A percentile compares a stretch with the other conserved stretches of the same genome.
Evolutionary conservation across 2,329 filamentous ascomycete species (phyloP).

Genomic region (Xylariaceae sp.): DNA sequence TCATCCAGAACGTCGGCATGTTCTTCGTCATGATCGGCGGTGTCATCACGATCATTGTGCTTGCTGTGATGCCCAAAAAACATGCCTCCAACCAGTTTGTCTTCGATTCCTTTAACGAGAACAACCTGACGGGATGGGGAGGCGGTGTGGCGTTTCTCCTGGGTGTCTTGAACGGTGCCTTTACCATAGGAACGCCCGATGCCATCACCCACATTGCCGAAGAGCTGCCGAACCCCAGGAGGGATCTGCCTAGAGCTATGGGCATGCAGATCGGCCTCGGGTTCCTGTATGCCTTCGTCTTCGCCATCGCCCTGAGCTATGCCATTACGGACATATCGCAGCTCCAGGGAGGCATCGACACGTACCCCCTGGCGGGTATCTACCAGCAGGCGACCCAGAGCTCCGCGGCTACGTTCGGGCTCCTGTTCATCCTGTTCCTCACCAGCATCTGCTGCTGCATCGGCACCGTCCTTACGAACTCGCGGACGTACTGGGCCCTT

Average conservation of each 20-base stretch:
- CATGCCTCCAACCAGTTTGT: conserved; percentile 49
- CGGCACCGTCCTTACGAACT: conserved; percentile 46
- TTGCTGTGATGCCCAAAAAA: conserved; percentile 44
- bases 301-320: conserved; percentile 48
- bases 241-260: conserved; percentile 47
- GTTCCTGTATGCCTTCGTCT: conserved; percentile 44
- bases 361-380: conserved; percentile 58
- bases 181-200: conserved; percentile 61
- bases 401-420: conserved; percentile 47
- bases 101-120: conserved; percentile 44
- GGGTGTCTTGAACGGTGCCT: conserved; percentile 62
- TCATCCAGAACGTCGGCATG: conserved; percentile 47
- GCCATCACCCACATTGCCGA: conserved; percentile 58
- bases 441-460: conserved; percentile 44
- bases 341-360: conserved; percentile 45
- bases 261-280: conserved; percentile 43
- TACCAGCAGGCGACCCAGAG: conserved; percentile 52
- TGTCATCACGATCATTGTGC: conserved; percentile 48
- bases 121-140: conserved; percentile 47
- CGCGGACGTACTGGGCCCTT: conserved; percentile 45
- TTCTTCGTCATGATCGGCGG: conserved; percentile 50
- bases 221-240: conserved; percentile 46
- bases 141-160: conserved; percentile 59
- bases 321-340: conserved; percentile 49
- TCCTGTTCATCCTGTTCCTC: conserved; percentile 52